Base-by-base conservation (phyloP, 2,329 filamentous ascomycete genomes). In the Chaetomiaceae sp. region DNA sequence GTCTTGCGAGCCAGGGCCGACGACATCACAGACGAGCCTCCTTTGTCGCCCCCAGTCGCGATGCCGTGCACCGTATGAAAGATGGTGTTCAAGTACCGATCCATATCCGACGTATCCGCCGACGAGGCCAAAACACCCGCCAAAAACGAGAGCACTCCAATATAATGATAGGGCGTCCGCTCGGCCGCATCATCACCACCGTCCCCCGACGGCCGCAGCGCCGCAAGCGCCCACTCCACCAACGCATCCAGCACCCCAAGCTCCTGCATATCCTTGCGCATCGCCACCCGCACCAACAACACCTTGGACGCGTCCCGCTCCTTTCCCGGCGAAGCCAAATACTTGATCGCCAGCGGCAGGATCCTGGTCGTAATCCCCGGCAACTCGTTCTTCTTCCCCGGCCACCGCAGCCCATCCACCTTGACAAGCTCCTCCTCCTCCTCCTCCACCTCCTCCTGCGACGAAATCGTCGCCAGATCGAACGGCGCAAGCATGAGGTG, bases 291-390 rank as follows among this genome's bases (percentile, higher is more conserved):
- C 16, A 95, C 88, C 7, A 99, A 75, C 21, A 97, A 75, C 2
- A 82, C 77, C 54, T 86, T 90, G n/a, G 94, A 91, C 9, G 90
- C 90, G 69, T 94, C 89, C 53, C 89, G 82, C 66, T 96, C 92
- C 63, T 95, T 96, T 0, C 91, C 90, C 0, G 92, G 79, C 1
- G 81, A 82, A 5, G 80, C 74, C 14, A 97, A 78, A 64, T 90
- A 89, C 52, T 80, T 77, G 49, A 90, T 73, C 6, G 85, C 88
- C 23, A 95, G 69, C 0, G 82, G 81, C 5, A 96, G 73, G 9
- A 94, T 75, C 13, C 89, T 80, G 5, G 81, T 72, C 0, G 89
- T 80, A 52, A 96, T 80, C 2, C 80, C 80, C 0, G 92, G 90
- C 1, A 90, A 71, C 29, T 80, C 71, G n/a, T n/a, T n/a, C n/a